These are phyloP conservation scores for Apiotrichum sp. DNA, from an alignment of 1,284 basidiomycete genomes.

Conservation along the genomic window DNA sequence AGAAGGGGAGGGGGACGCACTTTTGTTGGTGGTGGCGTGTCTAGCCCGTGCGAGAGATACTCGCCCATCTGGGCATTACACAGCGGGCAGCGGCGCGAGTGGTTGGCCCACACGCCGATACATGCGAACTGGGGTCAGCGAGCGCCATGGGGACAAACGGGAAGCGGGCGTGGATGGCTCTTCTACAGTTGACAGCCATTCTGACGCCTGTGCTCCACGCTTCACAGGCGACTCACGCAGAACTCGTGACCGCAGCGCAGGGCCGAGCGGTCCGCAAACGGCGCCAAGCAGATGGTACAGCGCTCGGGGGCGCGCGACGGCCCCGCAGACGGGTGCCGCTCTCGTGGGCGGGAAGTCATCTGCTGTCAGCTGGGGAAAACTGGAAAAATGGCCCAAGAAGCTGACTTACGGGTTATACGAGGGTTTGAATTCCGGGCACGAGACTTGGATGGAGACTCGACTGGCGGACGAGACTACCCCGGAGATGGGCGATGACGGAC, in stretches of 20 bases:
- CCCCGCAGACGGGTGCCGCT: no score
- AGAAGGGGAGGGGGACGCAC: conserved; percentile 18
- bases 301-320: conserved; percentile 17
- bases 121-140: conserved; percentile 61
- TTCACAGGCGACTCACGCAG: conserved; percentile 46
- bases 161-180: background rate
- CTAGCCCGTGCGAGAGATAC: conserved; percentile 66
- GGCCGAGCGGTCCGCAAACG: conserved; percentile 66
- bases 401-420: no score
- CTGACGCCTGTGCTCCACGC: no score
- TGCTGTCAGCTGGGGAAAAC: no score
- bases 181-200: background rate
- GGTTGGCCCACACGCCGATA: conserved; percentile 72
- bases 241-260: conserved; percentile 78
- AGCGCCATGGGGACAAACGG: background rate
- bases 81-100: conserved; percentile 60
- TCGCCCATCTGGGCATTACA: conserved; percentile 68
- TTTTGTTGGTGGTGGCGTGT: conserved; percentile 36
- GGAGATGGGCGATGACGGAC: no score
- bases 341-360: no score
- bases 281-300: conserved; percentile 67
- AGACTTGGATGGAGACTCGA: no score
- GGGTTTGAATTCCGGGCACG: no score
- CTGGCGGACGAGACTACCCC: no score
- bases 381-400: no score